A percentile compares a stretch with the other conserved stretches of the same genome.
phyloP scores from a whole-genome alignment of 306 rosid species.

The Biancaea sappan region DNA sequence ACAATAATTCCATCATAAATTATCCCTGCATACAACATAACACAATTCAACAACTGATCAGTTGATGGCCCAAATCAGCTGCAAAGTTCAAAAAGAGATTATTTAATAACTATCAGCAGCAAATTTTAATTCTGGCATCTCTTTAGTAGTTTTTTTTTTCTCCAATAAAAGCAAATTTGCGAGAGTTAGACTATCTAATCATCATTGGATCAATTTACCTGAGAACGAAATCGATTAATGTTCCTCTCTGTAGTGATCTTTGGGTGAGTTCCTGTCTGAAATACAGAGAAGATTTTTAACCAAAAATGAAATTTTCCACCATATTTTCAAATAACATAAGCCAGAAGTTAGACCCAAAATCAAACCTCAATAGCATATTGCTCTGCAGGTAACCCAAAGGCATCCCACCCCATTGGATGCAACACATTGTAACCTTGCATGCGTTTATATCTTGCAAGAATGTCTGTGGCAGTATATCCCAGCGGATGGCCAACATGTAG shows the following conservation, averaged over 20 bases:
- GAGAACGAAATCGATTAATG: constrained; percentile 84
- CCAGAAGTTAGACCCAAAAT: constrained; percentile 29
- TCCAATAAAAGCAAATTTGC: background rate
- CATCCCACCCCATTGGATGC: constrained; percentile 99
- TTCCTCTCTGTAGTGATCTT: constrained; percentile 80
- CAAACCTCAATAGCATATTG: constrained; percentile 92
- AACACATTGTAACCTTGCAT: constrained; percentile 89
- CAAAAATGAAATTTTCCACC: background rate
- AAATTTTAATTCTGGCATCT: constrained; percentile 8
- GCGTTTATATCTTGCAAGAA: constrained; percentile 88
- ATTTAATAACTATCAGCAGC: background rate
- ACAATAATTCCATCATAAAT: background rate
- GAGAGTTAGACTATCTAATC: constrained; percentile 15
- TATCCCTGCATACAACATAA: background rate
- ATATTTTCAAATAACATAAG: constrained; percentile 5
- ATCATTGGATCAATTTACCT: constrained; percentile 52
- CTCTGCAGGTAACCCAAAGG: constrained; percentile 98
- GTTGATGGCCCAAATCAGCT: background rate
- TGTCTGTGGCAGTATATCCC: constrained; percentile 92
- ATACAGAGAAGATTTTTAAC: constrained; percentile 25
- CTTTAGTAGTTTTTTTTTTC: constrained; percentile 8
- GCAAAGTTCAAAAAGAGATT: background rate
- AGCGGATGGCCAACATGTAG: constrained; percentile 97
- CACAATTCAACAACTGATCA: background rate
- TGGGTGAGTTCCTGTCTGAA: constrained; percentile 97